phyloP scores from a whole-genome alignment of 2,329 filamentous ascomycete species.

The Phialocephala sp. region DNA sequence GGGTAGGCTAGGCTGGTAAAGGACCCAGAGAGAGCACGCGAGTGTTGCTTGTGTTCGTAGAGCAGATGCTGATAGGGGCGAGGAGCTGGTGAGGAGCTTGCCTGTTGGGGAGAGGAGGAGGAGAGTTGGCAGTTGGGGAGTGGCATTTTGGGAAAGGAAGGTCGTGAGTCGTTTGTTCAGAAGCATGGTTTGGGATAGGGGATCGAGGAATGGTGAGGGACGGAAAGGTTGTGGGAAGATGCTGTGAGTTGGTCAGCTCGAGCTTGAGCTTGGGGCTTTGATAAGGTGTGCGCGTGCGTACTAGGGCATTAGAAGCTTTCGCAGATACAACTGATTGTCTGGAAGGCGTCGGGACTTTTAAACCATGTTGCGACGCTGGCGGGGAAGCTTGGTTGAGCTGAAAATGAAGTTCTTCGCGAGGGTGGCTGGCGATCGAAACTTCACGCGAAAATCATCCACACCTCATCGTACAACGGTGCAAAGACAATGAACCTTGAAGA shows the following conservation, averaged over 20 bases:
- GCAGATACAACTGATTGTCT: slow-evolving; percentile 1
- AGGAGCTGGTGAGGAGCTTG: slow-evolving; percentile 68
- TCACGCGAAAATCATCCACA: neutral
- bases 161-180: slow-evolving; percentile 68
- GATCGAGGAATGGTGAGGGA: slow-evolving; percentile 18
- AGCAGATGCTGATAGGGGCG: slow-evolving; percentile 58
- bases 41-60: slow-evolving; percentile 69
- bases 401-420: neutral
- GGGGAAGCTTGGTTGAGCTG: slow-evolving; percentile 6
- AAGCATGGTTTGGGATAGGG: slow-evolving; percentile 49
- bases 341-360: neutral
- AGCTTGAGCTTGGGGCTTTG: neutral
- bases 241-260: slow-evolving; percentile 9
- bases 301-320: slow-evolving; percentile 31
- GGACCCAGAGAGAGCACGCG: slow-evolving; percentile 64
- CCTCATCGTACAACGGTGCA: neutral
- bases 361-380: neutral
- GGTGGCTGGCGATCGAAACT: neutral
- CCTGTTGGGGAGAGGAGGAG: slow-evolving; percentile 65
- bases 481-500: neutral
- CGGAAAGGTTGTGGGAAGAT: slow-evolving; percentile 20
- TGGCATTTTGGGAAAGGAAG: slow-evolving; percentile 64
- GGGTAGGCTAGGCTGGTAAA: slow-evolving; percentile 55
- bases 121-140: slow-evolving; percentile 60
- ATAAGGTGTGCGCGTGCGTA: slow-evolving; percentile 4